Evolutionary conservation across 805 yeast genomes (phyloP).

Genomic region (Starmera quercuum): DNA sequence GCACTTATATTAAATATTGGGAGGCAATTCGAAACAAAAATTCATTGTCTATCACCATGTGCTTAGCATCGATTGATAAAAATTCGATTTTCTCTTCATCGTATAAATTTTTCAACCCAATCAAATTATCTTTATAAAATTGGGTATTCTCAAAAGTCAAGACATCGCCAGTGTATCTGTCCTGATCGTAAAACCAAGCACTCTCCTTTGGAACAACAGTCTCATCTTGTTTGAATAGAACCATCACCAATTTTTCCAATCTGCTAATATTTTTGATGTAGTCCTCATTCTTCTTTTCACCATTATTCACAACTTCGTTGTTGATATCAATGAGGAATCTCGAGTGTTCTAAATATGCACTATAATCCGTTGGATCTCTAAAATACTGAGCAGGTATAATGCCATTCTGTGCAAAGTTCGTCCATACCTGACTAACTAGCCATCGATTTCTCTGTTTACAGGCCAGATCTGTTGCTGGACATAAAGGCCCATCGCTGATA

Average conservation of each 20-base stretch:
- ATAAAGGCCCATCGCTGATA: constrained; percentile 57
- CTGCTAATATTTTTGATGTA: constrained; percentile 36
- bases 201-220: constrained; percentile 68
- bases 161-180: constrained; percentile 31
- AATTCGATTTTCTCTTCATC: constrained; percentile 38
- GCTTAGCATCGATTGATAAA: constrained; percentile 44
- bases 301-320: constrained; percentile 39
- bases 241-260: constrained; percentile 49
- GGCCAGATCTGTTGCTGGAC: constrained; percentile 47
- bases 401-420: constrained; percentile 47
- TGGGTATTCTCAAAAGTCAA: constrained; percentile 42
- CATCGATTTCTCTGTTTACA: constrained; percentile 48
- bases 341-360: constrained; percentile 47
- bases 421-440: constrained; percentile 56
- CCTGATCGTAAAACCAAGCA: constrained; percentile 56
- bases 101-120: constrained; percentile 50
- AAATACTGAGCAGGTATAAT: constrained; percentile 72
- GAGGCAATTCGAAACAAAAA: constrained; percentile 35
- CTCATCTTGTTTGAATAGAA: constrained; percentile 53
- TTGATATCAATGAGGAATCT: constrained; percentile 57
- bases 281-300: constrained; percentile 22
- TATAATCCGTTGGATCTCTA: constrained; percentile 50
- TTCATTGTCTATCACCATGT: constrained; percentile 56
- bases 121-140: constrained; percentile 43
- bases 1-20: background rate